phyloP scores from a whole-genome alignment of 805 yeast genomes.

The Ogataea pignaliae region DNA sequence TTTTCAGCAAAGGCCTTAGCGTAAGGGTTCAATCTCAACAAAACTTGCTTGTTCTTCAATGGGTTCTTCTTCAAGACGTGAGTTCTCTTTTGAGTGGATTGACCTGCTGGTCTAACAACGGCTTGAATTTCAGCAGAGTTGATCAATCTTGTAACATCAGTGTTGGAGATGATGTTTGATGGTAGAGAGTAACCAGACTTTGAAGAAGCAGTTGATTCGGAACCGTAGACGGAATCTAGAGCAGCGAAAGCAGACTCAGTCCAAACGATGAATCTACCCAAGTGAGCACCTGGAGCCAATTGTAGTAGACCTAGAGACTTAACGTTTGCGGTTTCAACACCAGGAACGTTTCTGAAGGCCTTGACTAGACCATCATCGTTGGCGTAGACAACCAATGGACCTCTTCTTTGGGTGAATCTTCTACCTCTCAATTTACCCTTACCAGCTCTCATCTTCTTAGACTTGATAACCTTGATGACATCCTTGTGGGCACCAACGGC shows the following conservation, averaged over 20 bases:
- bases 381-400: slow-evolving; percentile 98
- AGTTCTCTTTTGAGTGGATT: slow-evolving; percentile 86
- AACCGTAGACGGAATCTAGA: slow-evolving; percentile 96
- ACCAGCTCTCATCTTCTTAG: slow-evolving; percentile 99
- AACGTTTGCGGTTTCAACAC: slow-evolving; percentile 96
- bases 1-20: slow-evolving; percentile 94
- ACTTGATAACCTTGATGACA: slow-evolving; percentile 94
- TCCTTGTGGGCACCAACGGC: slow-evolving; percentile 99
- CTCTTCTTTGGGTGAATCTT: slow-evolving; percentile 99
- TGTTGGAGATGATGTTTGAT: slow-evolving; percentile 86
- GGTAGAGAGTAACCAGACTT: slow-evolving; percentile 93
- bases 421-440: slow-evolving; percentile 99
- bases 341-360: slow-evolving; percentile 99
- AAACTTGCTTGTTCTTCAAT: slow-evolving; percentile 97
- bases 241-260: slow-evolving; percentile 97
- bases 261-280: slow-evolving; percentile 99
- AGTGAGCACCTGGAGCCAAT: slow-evolving; percentile 99
- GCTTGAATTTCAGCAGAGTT: slow-evolving; percentile 99
- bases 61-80: slow-evolving; percentile 99
- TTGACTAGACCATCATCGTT: slow-evolving; percentile 96
- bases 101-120: slow-evolving; percentile 95
- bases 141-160: slow-evolving; percentile 95
- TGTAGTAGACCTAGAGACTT: slow-evolving; percentile 91
- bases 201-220: slow-evolving; percentile 76
- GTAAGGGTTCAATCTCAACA: slow-evolving; percentile 98